Evolutionary conservation across 2,329 filamentous ascomycete species (phyloP).

Genomic region (Orbilia blumenaviensis): DNA sequence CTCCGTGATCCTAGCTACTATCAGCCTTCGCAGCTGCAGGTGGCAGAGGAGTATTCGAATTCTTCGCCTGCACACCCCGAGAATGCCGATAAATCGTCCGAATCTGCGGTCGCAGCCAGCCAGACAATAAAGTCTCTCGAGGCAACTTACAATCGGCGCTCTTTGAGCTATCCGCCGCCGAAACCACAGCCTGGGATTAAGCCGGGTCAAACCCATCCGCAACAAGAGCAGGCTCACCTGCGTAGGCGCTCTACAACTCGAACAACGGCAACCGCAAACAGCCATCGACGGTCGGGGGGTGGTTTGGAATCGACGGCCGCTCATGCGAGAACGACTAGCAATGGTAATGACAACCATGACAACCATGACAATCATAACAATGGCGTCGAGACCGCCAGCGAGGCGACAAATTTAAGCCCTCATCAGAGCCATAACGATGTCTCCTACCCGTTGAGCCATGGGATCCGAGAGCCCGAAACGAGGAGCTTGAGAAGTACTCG

Average conservation of each 20-base stretch:
- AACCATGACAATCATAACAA: too few species aligned
- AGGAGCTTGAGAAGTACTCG: neutral
- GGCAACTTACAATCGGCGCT: conserved; percentile 30
- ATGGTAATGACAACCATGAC: too few species aligned
- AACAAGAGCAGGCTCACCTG: conserved; percentile 18
- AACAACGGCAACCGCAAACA: neutral
- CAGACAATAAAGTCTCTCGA: conserved; percentile 44
- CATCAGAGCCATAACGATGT: neutral
- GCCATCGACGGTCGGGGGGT: neutral
- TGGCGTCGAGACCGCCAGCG: neutral
- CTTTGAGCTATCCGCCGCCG: conserved; percentile 25
- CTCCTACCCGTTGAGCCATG: neutral
- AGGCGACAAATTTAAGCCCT: neutral
- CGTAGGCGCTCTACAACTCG: neutral
- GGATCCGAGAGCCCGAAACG: neutral
- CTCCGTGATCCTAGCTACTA: conserved; percentile 9
- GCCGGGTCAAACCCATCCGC: neutral
- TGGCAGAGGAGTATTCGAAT: neutral
- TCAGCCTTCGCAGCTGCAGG: neutral
- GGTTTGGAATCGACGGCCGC: neutral
- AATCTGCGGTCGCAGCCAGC: neutral
- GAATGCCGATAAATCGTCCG: conserved; percentile 27
- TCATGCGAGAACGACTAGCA: neutral
- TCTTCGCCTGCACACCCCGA: conserved; percentile 1
- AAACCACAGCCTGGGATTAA: conserved; percentile 15